A percentile compares a stretch with the other conserved stretches of the same genome.
phyloP scores from a whole-genome alignment of 768 basidiomycete species.

The Trametes gibbosa region DNA sequence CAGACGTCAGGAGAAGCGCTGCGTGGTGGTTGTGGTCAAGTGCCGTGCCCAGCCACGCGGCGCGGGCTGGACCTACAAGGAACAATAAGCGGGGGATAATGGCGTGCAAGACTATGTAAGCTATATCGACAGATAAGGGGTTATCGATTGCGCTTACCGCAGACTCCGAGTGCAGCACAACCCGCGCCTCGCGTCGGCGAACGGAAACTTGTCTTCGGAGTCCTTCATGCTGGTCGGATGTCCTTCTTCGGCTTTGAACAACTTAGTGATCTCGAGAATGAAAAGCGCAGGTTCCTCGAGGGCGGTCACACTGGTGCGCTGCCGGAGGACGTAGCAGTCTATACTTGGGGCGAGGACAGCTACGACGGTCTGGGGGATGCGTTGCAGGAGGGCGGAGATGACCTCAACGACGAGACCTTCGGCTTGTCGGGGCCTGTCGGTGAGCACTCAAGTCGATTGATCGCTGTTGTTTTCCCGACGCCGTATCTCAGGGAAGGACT shows the following conservation, averaged over 20 bases:
- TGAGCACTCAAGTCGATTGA: constrained; percentile 39
- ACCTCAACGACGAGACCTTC: constrained; percentile 97
- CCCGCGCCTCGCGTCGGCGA: not conserved
- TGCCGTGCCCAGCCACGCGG: not conserved
- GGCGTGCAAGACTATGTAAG: not conserved
- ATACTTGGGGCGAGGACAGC: constrained; percentile 88
- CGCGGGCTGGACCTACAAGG: constrained; percentile 6
- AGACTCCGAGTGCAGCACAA: constrained; percentile 7
- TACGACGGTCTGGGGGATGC: constrained; percentile 89
- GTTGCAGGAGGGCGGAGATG: constrained; percentile 87
- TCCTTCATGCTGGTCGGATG: constrained; percentile 38
- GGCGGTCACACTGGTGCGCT: constrained; percentile 29
- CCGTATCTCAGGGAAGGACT: constrained; percentile 70
- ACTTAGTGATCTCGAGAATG: constrained; percentile 57
- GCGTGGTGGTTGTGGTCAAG: constrained; percentile 6
- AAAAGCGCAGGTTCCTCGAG: constrained; percentile 55
- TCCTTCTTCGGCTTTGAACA: constrained; percentile 81
- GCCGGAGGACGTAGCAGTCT: constrained; percentile 83
- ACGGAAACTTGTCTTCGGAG: constrained; percentile 9
- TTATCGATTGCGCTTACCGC: constrained; percentile 12
- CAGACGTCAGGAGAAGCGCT: not conserved
- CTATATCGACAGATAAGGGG: not conserved
- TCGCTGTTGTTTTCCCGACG: not conserved
- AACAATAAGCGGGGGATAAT: constrained; percentile 1
- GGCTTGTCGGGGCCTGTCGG: constrained; percentile 70